Evolutionary conservation across 1,139 yeast species (phyloP).

Genomic region (Candida albicans): DNA sequence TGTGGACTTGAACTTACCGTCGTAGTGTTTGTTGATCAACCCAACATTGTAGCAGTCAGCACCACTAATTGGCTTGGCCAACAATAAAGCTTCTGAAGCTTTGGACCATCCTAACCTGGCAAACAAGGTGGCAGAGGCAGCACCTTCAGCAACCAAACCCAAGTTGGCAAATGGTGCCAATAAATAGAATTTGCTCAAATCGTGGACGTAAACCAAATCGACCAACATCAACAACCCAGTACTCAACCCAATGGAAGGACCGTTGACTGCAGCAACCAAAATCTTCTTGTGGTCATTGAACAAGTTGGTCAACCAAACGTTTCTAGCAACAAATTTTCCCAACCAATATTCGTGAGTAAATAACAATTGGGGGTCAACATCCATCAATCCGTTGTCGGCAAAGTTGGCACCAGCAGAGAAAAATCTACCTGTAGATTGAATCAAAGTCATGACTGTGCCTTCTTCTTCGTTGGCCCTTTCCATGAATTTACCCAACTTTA

Average conservation of each 20-base stretch:
- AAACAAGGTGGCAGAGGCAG: conserved; percentile 66
- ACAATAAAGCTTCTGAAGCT: conserved; percentile 71
- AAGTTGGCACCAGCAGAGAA: conserved; percentile 90
- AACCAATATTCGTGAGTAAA: conserved; percentile 58
- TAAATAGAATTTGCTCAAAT: conserved; percentile 56
- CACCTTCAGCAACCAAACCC: conserved; percentile 86
- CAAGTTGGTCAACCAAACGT: conserved; percentile 65
- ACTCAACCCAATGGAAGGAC: conserved; percentile 82
- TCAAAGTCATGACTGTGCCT: conserved; percentile 62
- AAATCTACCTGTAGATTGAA: conserved; percentile 72
- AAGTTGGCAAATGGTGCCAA: conserved; percentile 80
- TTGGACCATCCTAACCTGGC: conserved; percentile 71
- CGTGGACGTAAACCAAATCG: conserved; percentile 72
- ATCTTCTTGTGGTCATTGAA: conserved; percentile 74
- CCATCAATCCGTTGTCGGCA: conserved; percentile 27
- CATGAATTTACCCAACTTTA: conserved; percentile 58
- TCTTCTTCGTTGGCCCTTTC: conserved; percentile 69
- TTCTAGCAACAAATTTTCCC: conserved; percentile 63
- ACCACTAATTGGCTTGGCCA: conserved; percentile 66
- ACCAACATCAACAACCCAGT: conserved; percentile 74
- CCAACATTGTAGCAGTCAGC: conserved; percentile 59
- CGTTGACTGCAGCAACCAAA: conserved; percentile 75
- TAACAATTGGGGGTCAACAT: conserved; percentile 25
- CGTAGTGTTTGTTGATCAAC: conserved; percentile 55
- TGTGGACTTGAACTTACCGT: conserved; percentile 45